Evolutionary conservation across 192 early-diverging fungal genomes (phyloP), one percentile per base, ranked within the genome.

Genomic region (Coemansia furcata): DNA sequence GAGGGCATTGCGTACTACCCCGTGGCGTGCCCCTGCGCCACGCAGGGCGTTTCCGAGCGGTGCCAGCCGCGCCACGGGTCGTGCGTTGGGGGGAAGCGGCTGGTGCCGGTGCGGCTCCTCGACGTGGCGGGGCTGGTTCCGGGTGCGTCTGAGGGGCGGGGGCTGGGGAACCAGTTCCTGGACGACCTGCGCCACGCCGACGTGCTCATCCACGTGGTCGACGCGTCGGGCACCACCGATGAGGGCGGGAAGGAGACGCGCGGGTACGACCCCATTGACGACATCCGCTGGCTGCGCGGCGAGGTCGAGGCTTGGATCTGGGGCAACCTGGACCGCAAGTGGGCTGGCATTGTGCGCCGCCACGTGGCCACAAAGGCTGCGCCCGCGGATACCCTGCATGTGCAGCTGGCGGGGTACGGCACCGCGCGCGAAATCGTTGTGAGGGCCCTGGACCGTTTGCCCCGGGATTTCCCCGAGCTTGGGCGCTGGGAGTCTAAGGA

Each of bases 71-170:
- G 89, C 62, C 85, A 94, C 76, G 92, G 92, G 3, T 70, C 82
- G 60, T 94, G 93, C 75, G 64, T 71, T 7, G 68, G 89, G 33
- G 93, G 93, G 7, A 80, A 63, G 38, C 82, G 93, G 15, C 77
- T 63, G 55, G 85, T 93, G 33, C 93, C 93, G 0, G 77, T 94
- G 21, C 83, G 89, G 52, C 84, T 94, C 42, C 59, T 93, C 62
- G 93, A 94, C 61, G 92, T 94, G 5, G 93, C 93, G 0, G 93
- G 93, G 17, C 72, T 94, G 26, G 93, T 94, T 3, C 93, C 93
- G 1, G 93, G 93, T 4, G 93, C 93, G 10, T 88, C 87, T 2
- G 86, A 87, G 50, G 93, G 92, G 6, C 72, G 80, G 19, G 91
- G 90, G 0, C 82, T 93, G 52, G 92, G 91, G 14, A 94, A 93